Evolutionary conservation across 306 rosid genomes (phyloP).

Genomic region (Rosa rugosa): DNA sequence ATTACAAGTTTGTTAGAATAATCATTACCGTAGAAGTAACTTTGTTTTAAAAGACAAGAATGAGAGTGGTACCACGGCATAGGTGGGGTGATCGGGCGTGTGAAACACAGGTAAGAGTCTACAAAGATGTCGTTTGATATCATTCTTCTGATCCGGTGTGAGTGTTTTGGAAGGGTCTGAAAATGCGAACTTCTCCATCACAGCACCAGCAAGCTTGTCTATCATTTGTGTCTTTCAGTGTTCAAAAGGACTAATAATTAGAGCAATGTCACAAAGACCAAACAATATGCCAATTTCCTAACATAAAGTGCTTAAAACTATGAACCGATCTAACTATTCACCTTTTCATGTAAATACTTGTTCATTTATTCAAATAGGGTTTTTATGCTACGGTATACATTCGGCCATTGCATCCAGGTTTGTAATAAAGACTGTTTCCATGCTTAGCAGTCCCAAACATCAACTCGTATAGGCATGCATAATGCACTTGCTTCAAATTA

Average conservation of each 20-base stretch:
- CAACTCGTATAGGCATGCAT: background rate
- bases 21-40: background rate
- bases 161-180: background rate
- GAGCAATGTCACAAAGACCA: background rate
- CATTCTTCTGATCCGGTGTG: background rate
- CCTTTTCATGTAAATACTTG: background rate
- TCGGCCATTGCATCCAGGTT: background rate
- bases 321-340: too few relatives aligned
- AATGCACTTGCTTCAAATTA: background rate
- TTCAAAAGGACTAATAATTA: background rate
- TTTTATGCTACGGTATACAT: background rate
- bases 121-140: background rate
- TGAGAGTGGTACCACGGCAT: constrained; percentile 20
- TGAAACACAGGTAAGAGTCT: constrained; percentile 7
- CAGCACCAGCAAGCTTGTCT: constrained; percentile 15
- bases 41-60: background rate
- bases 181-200: constrained; percentile 2
- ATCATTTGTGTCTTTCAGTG: background rate
- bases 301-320: background rate
- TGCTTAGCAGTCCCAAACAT: background rate
- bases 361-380: background rate
- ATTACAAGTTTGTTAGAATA: background rate
- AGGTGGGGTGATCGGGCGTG: constrained; percentile 27
- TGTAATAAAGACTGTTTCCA: background rate
- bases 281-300: background rate